Base-by-base conservation (phyloP, 768 basidiomycete genomes). In the Boletus rufocinnamomeus region DNA sequence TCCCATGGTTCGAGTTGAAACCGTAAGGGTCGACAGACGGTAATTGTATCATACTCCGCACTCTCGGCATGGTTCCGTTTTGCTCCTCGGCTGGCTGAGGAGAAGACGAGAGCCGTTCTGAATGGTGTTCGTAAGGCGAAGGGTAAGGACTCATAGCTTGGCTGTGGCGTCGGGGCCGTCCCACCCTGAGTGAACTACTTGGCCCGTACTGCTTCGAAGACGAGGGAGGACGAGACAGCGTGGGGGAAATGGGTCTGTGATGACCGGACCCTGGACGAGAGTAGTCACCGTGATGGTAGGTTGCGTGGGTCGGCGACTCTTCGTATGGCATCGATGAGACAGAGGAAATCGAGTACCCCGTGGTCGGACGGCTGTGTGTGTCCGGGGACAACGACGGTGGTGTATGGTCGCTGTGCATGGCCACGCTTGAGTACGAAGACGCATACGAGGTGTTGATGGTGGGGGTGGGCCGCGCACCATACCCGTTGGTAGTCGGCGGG, bases 81-180 rank as follows among this genome's bases (percentile, higher is more conserved):
- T 77, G 75, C 28, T 79, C 79, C 23, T 79, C 87, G 55, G 81
- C 75, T 28, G 87, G 87, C 64, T 88, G 86, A 21, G 88, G 88
- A 11, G 86, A 87, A 27, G 87, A 84, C 54, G 87, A 88, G 1
- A 85, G 86, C 41, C 88, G 83, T 61, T 86, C 84, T 51, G 84
- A 82, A 46, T 81, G 77, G 54, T 86, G 82, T 58, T 85, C 86
- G 72, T 93, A 93, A 46, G 91, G 89, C 60, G 85, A 87, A 19
- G 91, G 91, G 73, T 93, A 93, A 14, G 91, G 91, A 66, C 86
- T 89, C 80, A 93, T 86, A 1, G 91, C 91, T 71, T 93, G 91
- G 70, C 88, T 90, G 72, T 93, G 91, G 57, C 91, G 82, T 45
- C 91, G 82, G 46, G 82, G 81, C 32, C 91, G 82, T 28, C 89